Base-by-base conservation (phyloP, 225 moss, liverwort and hornwort species). In the Rhytidiadelphus loreus region DNA sequence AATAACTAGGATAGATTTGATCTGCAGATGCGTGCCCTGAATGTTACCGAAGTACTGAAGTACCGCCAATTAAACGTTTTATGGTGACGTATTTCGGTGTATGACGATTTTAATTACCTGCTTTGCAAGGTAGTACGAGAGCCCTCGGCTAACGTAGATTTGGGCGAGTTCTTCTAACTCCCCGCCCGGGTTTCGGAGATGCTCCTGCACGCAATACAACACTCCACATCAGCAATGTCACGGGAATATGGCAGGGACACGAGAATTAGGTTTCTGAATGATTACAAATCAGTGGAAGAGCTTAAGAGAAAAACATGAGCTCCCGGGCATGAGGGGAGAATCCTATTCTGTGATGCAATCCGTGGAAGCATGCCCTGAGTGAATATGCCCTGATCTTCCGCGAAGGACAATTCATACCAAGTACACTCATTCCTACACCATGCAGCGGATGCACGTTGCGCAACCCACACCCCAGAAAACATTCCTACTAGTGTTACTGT, bases 131-230 rank as follows among this genome's bases (percentile, higher is more conserved):
- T 90, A 92, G 83, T 93, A 92, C 20, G 90, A 89, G 20, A 94
- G 88, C 7, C 94, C 94, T 53, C 94, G 94, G 71, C 86, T 74
- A 10, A 94, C 94, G 48, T 94, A 94, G 39, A 94, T 94, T 90
- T 93, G 93, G 12, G 93, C 61, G 9, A 94, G 83, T 53, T 94
- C 94, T 87, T 94, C 93, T 37, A 94, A 53, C 90, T 94, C 93
- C 53, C 64, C 86, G 0, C 88, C 93, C 37, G 94, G 89, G 20
- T 59, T 46, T 68, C 79, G 66, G 77, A 89, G 82, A 41, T 93
- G 94, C 87, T 94, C 94, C 94, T 94, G 89, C 70, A 81, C 21
- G 57, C 59, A 48, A 8, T 35, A 1, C 3, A 28, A 29, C 53
- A 52, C 50, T 33, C 21, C 21, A 73, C 5, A 65, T 64, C 79